Evolutionary conservation across 257 asterid species (phyloP).

Genomic region (Solanum gracilifrons): DNA sequence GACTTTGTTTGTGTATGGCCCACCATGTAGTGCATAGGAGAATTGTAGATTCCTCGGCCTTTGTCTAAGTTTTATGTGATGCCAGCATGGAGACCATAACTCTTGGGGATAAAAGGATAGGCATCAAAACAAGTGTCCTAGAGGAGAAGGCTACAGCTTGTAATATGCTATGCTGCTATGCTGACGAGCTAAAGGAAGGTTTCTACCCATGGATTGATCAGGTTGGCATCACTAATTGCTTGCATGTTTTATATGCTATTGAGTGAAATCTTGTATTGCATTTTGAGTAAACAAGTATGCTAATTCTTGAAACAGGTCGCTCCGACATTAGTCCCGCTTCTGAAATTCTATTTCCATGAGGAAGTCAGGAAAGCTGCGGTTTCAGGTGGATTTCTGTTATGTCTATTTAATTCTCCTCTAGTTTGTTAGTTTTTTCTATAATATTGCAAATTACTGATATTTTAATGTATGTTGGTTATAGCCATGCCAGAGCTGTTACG

Average conservation of each 20-base stretch:
- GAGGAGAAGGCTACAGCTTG: slow-evolving; percentile 99
- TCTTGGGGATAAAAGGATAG: slow-evolving; percentile 93
- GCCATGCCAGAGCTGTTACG: slow-evolving; percentile 96
- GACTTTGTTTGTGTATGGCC: neutral
- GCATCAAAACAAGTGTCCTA: slow-evolving; percentile 88
- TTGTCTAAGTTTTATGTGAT: slow-evolving; percentile 1
- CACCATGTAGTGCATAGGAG: neutral
- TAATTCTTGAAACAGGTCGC: slow-evolving; percentile 57
- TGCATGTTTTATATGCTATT: neutral
- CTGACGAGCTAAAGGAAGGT: slow-evolving; percentile 96
- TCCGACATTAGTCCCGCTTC: slow-evolving; percentile 78
- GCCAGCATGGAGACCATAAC: slow-evolving; percentile 98
- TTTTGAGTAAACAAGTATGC: neutral
- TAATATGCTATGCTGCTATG: slow-evolving; percentile 98
- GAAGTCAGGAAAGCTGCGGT: slow-evolving; percentile 99
- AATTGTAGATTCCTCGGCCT: neutral
- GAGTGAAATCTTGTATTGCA: neutral
- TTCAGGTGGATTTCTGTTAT: slow-evolving; percentile 48
- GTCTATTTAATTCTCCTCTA: neutral
- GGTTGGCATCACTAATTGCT: slow-evolving; percentile 36
- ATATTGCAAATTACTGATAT: neutral
- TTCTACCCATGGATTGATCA: slow-evolving; percentile 98
- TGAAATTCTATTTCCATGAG: slow-evolving; percentile 94
- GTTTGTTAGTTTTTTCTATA: neutral
- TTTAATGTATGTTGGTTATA: slow-evolving; percentile 15